These are phyloP conservation scores for Cutaneotrichosporon sp. DNA, from an alignment of 1,284 basidiomycete genomes.

Conservation along the genomic window DNA sequence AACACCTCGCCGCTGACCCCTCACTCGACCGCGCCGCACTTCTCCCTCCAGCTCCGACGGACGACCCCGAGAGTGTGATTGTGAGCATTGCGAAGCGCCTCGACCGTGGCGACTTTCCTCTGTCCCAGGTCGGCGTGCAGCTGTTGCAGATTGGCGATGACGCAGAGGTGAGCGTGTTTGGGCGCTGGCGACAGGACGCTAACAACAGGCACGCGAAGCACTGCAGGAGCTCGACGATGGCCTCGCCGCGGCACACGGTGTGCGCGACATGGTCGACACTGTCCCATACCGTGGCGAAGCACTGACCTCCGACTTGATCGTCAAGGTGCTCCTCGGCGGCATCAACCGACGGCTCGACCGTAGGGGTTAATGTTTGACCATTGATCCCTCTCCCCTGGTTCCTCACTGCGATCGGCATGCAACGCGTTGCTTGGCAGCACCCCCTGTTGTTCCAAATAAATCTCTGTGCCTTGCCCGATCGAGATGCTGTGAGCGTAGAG, in stretches of 20 bases:
- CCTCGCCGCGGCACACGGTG: constrained; percentile 27
- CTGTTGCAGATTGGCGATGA: constrained; percentile 48
- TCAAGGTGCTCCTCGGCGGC: constrained; percentile 43
- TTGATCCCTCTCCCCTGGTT: too few relatives aligned
- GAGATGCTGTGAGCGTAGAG: too few relatives aligned
- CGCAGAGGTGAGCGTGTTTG: constrained; percentile 30
- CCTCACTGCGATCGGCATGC: too few relatives aligned
- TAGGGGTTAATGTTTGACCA: background rate
- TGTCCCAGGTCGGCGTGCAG: constrained; percentile 48
- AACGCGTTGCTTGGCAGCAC: too few relatives aligned
- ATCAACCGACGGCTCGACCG: constrained; percentile 39
- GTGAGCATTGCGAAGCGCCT: constrained; percentile 35
- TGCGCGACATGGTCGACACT: constrained; percentile 45
- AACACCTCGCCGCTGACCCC: constrained; percentile 5
- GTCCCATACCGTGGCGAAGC: constrained; percentile 35
- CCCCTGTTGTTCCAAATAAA: too few relatives aligned
- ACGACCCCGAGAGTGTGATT: constrained; percentile 39
- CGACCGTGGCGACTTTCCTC: constrained; percentile 44
- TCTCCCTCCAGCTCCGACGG: constrained; percentile 26
- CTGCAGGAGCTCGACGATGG: constrained; percentile 46
- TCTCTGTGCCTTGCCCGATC: too few relatives aligned
- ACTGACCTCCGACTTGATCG: constrained; percentile 32
- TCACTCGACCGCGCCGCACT: constrained; percentile 14
- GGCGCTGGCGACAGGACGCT: background rate
- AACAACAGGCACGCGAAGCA: constrained; percentile 32